A percentile compares a stretch with the other conserved stretches of the same genome.
These are phyloP conservation scores for Lignosus rhinocerotis DNA, from an alignment of 1,284 basidiomycete species.

Conservation along the genomic window DNA sequence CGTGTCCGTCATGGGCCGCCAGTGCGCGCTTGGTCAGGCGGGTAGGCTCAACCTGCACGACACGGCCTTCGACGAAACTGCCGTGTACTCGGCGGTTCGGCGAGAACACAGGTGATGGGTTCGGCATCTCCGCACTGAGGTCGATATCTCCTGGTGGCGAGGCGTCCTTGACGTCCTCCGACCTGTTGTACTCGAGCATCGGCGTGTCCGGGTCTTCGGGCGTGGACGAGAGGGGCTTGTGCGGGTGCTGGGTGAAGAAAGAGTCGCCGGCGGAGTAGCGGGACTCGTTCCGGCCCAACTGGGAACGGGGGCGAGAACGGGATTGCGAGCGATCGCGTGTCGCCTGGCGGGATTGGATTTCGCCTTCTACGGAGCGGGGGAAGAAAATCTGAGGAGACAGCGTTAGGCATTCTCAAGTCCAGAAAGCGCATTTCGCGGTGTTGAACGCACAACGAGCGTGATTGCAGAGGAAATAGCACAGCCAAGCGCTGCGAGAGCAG, in stretches of 20 bases:
- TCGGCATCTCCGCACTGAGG: slow-evolving; percentile 20
- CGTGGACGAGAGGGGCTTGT: slow-evolving; percentile 10
- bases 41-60: slow-evolving; percentile 15
- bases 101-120: slow-evolving; percentile 23
- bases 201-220: slow-evolving; percentile 1
- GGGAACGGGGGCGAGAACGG: slow-evolving; percentile 2
- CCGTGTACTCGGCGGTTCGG: slow-evolving; percentile 30
- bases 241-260: slow-evolving; percentile 8
- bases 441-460: slow-evolving; percentile 63
- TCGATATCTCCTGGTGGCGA: not conserved
- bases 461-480: slow-evolving; percentile 66
- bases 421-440: not conserved
- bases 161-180: not conserved
- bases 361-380: slow-evolving; percentile 66
- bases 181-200: not conserved
- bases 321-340: slow-evolving; percentile 24
- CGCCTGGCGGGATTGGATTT: slow-evolving; percentile 35
- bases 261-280: slow-evolving; percentile 19
- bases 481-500: slow-evolving; percentile 59
- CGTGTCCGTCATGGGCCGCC: slow-evolving; percentile 23
- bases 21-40: slow-evolving; percentile 28
- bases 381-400: slow-evolving; percentile 63
- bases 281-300: slow-evolving; percentile 17
- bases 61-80: slow-evolving; percentile 24
- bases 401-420: not conserved